Evolutionary conservation across 352 stramenopile genomes (phyloP).

Genomic region (Globisporangium cylindrosporum): DNA sequence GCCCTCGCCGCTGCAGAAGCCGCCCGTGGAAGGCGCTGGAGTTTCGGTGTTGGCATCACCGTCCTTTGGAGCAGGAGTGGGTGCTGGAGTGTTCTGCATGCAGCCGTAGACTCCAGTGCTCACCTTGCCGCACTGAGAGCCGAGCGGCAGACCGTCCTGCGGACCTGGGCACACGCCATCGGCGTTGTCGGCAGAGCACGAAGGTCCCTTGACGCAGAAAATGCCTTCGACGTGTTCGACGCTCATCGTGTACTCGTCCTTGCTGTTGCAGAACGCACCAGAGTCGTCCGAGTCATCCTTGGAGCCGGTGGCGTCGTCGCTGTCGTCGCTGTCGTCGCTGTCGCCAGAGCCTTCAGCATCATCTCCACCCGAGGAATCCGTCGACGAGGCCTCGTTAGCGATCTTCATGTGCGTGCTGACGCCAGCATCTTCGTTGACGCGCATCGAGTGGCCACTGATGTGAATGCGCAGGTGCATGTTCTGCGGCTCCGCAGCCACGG

Average conservation of each 20-base stretch:
- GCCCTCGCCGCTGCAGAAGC: neutral
- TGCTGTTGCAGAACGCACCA: slow-evolving; percentile 5
- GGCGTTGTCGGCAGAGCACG: slow-evolving; percentile 11
- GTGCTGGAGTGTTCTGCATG: neutral
- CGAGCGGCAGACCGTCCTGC: slow-evolving; percentile 17
- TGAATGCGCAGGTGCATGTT: slow-evolving; percentile 19
- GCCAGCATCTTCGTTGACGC: no score
- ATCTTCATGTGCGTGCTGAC: no score
- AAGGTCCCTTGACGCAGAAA: neutral
- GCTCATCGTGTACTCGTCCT: neutral
- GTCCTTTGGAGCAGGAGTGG: no score
- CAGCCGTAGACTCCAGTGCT: slow-evolving; percentile 5
- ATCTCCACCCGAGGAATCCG: neutral
- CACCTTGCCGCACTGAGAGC: neutral
- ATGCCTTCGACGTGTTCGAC: slow-evolving; percentile 11
- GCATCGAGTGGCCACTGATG: neutral
- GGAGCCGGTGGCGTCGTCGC: neutral
- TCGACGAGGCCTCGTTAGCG: neutral
- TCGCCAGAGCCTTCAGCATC: neutral
- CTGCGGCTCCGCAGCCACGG: slow-evolving; percentile 22
- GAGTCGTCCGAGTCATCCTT: neutral
- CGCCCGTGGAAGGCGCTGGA: no score
- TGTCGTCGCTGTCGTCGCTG: neutral
- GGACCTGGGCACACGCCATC: slow-evolving; percentile 13
- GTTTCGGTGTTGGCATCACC: no score